Evolutionary conservation across 2,329 filamentous ascomycete genomes (phyloP).

Genomic region (Clarireedia sp.): DNA sequence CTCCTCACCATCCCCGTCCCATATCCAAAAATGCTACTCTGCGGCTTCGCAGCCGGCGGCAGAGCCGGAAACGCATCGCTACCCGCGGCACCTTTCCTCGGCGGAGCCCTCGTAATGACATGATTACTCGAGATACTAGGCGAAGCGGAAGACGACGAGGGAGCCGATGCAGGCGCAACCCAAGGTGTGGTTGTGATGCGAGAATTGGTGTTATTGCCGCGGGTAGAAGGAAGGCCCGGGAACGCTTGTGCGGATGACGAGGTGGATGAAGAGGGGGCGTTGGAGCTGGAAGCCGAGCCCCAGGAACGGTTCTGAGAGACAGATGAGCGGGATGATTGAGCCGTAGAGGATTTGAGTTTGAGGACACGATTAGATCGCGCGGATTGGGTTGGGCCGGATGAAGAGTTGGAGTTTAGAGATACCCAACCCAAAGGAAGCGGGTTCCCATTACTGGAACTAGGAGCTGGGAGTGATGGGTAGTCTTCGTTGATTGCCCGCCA

Average conservation of each 20-base stretch:
- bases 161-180: conserved; percentile 30
- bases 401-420: conserved; percentile 15
- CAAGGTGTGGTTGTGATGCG: conserved; percentile 29
- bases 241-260: conserved; percentile 33
- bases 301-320: conserved; percentile 50
- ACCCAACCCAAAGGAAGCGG: conserved; percentile 27
- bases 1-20: conserved; percentile 47
- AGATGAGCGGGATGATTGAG: conserved; percentile 55
- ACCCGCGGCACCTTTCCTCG: conserved; percentile 5
- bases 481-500: conserved; percentile 96
- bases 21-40: conserved; percentile 55
- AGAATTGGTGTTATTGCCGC: conserved; percentile 16
- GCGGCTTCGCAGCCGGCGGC: conserved; percentile 65
- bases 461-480: conserved; percentile 78
- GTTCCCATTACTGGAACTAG: conserved; percentile 46
- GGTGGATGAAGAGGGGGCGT: conserved; percentile 9
- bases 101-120: conserved; percentile 6
- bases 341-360: conserved; percentile 61
- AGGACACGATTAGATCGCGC: conserved; percentile 47
- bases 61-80: conserved; percentile 73
- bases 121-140: conserved; percentile 16
- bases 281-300: conserved; percentile 33
- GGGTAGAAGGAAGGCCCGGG: conserved; percentile 34
- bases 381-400: conserved; percentile 27
- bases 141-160: conserved; percentile 22